These are phyloP conservation scores for Eremochloa ophiuroides DNA, from an alignment of 176 grass and related monocot genomes.

Conservation along the genomic window DNA sequence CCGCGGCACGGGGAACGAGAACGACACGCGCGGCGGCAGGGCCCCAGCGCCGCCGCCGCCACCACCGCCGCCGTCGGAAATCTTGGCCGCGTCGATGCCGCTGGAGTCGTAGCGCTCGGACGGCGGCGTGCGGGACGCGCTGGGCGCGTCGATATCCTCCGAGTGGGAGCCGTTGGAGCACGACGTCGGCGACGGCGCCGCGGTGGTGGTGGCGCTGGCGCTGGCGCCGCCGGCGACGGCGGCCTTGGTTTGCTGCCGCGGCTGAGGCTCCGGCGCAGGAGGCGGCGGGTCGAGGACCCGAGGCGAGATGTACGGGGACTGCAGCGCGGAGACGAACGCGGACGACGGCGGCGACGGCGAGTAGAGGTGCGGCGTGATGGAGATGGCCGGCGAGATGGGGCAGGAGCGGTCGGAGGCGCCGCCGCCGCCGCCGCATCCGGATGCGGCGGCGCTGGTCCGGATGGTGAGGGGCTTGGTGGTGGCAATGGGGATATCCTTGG, in stretches of 20 bases:
- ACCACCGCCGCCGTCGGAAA: conserved; percentile 48
- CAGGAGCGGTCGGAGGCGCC: conserved; percentile 54
- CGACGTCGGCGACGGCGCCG: conserved; percentile 52
- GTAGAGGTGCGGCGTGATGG: conserved; percentile 80
- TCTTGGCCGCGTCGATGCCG: conserved; percentile 62
- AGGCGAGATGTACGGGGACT: conserved; percentile 97
- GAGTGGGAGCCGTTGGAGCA: conserved; percentile 66
- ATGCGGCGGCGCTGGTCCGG: conserved; percentile 47
- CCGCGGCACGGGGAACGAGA: conserved; percentile 92
- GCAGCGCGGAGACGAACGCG: conserved; percentile 91
- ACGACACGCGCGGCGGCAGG: conserved; percentile 58
- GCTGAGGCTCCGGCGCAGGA: background rate
- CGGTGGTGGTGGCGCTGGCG: conserved; percentile 35
- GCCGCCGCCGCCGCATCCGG: conserved; percentile 22
- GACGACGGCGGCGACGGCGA: conserved; percentile 92
- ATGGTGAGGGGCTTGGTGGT: conserved; percentile 70
- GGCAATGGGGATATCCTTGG: conserved; percentile 53
- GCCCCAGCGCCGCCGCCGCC: background rate
- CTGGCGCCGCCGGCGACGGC: background rate
- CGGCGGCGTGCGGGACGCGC: conserved; percentile 78
- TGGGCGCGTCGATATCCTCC: conserved; percentile 69
- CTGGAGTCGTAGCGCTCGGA: conserved; percentile 78
- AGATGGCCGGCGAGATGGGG: conserved; percentile 88
- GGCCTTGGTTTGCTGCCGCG: conserved; percentile 23
- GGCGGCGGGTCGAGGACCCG: conserved; percentile 52